Evolutionary conservation across 1,139 yeast species (phyloP), one percentile per base, ranked within the genome.

Genomic region (Hyphopichia burtonii): DNA sequence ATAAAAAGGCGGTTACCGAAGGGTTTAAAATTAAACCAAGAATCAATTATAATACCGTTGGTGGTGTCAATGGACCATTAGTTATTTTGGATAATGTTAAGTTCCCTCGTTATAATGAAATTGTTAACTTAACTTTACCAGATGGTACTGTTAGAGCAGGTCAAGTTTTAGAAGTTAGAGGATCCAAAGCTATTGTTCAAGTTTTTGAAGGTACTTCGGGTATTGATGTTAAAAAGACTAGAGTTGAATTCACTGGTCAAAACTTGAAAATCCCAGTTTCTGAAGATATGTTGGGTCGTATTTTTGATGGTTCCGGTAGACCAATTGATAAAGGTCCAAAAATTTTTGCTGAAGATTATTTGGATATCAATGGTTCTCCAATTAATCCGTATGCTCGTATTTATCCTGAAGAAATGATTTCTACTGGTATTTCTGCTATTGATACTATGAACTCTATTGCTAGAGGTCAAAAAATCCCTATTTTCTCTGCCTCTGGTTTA

Each of bases 391-490:
- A 72, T 66, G 95, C 97, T 39, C 94, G 99, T 75, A 93, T 93
- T 55, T 93, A 94, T 64, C 99, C 99, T 19, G 99, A 93, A 75
- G 99, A 93, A 76, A 93, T 93, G 99, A 93, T 93, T 59, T 90
- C 97, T 43, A 93, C 99, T 22, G 99, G 99, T 80, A 78, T 93
- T 53, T 90, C 97, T 39, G 96, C 99, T 38, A 94, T 93, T 61
- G 99, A 93, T 68, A 91, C 98, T 45, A 93, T 94, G 99, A 94
- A 93, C 71, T 91, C 99, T 34, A 93, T 93, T 78, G 99, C 99
- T 48, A 88, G 99, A 80, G 99, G 99, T 55, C 99, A 93, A 74
- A 94, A 94, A 74, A 93, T 93, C 63, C 99, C 99, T 41, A 93
- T 93, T 66, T 93, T 93, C 74, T 89, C 97, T 43, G 99, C 99